phyloP scores from a whole-genome alignment of 2,329 filamentous ascomycete genomes.

The Fusarium sp. region DNA sequence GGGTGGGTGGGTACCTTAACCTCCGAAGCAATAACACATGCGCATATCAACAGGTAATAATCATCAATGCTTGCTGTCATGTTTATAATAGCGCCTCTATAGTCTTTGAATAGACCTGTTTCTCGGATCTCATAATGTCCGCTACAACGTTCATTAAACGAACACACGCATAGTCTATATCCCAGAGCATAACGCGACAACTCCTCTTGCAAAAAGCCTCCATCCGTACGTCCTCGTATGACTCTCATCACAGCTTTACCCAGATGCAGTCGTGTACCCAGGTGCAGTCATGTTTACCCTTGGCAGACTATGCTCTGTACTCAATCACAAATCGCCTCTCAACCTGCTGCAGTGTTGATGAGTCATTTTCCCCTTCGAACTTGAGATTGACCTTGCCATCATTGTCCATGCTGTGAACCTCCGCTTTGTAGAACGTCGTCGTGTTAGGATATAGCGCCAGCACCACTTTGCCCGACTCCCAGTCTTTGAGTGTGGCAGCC shows the following conservation, averaged over 20 bases:
- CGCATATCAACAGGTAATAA: slow-evolving; percentile 22
- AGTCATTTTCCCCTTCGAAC: slow-evolving; percentile 83
- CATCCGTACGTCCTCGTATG: neutral
- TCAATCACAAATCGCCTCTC: slow-evolving; percentile 82
- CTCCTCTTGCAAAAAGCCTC: neutral
- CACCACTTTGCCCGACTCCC: slow-evolving; percentile 77
- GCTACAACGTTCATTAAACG: slow-evolving; percentile 22
- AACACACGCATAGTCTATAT: slow-evolving; percentile 3
- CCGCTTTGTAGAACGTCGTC: slow-evolving; percentile 86
- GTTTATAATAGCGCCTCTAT: slow-evolving; percentile 5
- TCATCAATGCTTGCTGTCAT: slow-evolving; percentile 10
- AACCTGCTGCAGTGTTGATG: slow-evolving; percentile 78
- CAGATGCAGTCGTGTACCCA: neutral
- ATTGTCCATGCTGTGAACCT: slow-evolving; percentile 77
- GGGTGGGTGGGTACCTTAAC: slow-evolving; percentile 7
- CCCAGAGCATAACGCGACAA: slow-evolving; percentile 9
- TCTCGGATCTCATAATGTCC: neutral
- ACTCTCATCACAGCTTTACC: neutral
- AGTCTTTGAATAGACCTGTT: neutral
- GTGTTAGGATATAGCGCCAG: slow-evolving; percentile 85
- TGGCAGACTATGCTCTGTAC: slow-evolving; percentile 60
- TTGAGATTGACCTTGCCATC: slow-evolving; percentile 71
- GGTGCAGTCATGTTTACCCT: neutral
- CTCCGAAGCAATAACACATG: slow-evolving; percentile 13
- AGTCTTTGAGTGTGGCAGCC: slow-evolving; percentile 65